Base-by-base conservation (phyloP, 352 stramenopile species). In the Bremia lactucae region DNA sequence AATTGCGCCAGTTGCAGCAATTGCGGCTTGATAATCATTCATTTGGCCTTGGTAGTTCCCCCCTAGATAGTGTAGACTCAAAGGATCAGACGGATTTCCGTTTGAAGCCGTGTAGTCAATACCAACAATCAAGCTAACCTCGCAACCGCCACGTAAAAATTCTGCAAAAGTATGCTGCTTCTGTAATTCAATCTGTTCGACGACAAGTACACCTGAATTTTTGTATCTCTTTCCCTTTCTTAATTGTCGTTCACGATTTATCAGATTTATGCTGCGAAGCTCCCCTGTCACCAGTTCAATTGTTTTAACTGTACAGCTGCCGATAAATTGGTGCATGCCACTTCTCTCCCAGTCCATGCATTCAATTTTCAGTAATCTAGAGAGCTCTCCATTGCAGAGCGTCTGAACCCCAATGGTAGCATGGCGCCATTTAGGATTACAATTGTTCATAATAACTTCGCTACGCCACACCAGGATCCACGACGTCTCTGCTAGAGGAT, bases 51-150 rank as follows among this genome's bases (percentile, higher is more conserved):
- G 53, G 29, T 73, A 70, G 33, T 47, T 63, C 42, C 44, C 57
- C n/a, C 68, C 67, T 18, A 67, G 59, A 59, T 74, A 86, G 36
- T 91, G 74, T 14, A 87, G 31, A 55, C 68, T 82, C 5, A 31
- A 42, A 2, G 70, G 68, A 22, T 83, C 58, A 1, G 43, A 65
- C 5, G 63, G 60, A 0, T 57, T 54, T 28, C 71, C 68, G 43
- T 83, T 84, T 1, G 67, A 86, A 3, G 65, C 73, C n/a, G 73
- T 88, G 53, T 83, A 91, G 45, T 94, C 81, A 36, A 94, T 79
- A 6, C 75, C 81, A 24, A 86, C 55, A 9, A 93, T 78, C 23
- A 93, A 46, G 31, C 79, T 87, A 36, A 87, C 62, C 49, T 87
- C 72, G 13, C 67, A 83, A 6, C 74, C 74, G 11, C 74, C 74